Evolutionary conservation across 2,329 filamentous ascomycete species (phyloP), one percentile per base, ranked within the genome.

Genomic region (Stagonosporopsis tanaceti): DNA sequence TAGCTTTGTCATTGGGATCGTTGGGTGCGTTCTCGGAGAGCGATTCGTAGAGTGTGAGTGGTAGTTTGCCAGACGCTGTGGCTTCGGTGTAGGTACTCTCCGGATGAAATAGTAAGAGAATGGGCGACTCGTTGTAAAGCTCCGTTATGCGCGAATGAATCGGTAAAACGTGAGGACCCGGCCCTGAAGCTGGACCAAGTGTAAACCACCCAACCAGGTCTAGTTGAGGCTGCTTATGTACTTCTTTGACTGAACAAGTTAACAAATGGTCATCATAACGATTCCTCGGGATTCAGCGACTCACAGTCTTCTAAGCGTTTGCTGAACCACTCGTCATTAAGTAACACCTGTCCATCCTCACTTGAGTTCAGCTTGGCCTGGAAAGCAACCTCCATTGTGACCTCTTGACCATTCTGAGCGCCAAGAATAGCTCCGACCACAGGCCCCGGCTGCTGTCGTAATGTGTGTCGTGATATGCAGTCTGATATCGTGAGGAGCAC

Each of bases 401-500:
- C 89, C 70, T 94, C 89, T 55, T 92, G 89, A 20, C 94, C 94
- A 81, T 92, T 91, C 68, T 97, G 93, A 72, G 95, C 91, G 15
- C 95, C 95, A 6, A 99, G 79, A n/a, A 99, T 83, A 50, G 90
- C 93, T 54, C 95, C 95, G 3, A 94, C 85, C 17, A 97, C 85
- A 15, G 93, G 92, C 0, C 91, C 91, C 17, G 81, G 76, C 68
- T 93, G 88, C 50, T 87, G 81, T 57, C 95, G 87, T 54, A 97
- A 84, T 1, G 89, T 91, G 77, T 97, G 93, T 59, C 95, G 87
- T 57, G 94, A 96, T 76, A 98, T 93, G 76, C 96, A 96, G 78
- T 99, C 95, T 67, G 94, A 97, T 70, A 99, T 95, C 64, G 91
- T 96, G 78, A 99, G 91, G 65, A 98, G 89, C 50, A 97, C 93